phyloP scores from a whole-genome alignment of 108 stramenopile species.

The Skeletonema marinoi region DNA sequence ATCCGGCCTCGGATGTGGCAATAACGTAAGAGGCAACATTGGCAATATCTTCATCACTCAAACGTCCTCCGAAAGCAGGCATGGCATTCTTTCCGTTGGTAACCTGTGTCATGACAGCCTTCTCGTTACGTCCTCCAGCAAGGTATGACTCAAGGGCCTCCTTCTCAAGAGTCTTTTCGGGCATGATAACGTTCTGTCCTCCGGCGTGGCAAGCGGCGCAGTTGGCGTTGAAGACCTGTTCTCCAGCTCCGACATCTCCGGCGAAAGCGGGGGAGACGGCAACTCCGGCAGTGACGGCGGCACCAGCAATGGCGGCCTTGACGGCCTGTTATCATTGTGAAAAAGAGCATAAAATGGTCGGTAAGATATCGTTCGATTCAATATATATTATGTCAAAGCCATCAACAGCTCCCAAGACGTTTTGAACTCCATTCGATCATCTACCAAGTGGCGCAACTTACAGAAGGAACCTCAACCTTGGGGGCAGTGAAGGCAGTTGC shows the following conservation, averaged over 20 bases:
- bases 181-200: slow-evolving; percentile 95
- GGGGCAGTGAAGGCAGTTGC: slow-evolving; percentile 73
- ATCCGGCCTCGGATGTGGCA: slow-evolving; percentile 74
- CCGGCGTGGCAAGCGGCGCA: slow-evolving; percentile 95
- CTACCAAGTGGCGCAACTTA: slow-evolving; percentile 26
- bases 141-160: slow-evolving; percentile 90
- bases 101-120: slow-evolving; percentile 84
- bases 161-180: slow-evolving; percentile 94
- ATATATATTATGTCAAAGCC: background rate
- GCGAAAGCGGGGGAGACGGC: slow-evolving; percentile 80
- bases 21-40: slow-evolving; percentile 93
- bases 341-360: background rate
- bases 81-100: slow-evolving; percentile 97
- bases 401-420: background rate
- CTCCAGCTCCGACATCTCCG: slow-evolving; percentile 85
- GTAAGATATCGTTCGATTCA: background rate
- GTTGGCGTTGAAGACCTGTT: slow-evolving; percentile 92
- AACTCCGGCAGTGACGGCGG: slow-evolving; percentile 70
- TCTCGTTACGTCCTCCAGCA: slow-evolving; percentile 84
- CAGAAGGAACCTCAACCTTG: slow-evolving; percentile 48
- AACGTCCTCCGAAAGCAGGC: slow-evolving; percentile 96
- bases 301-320: slow-evolving; percentile 72
- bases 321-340: slow-evolving; percentile 19
- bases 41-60: slow-evolving; percentile 86
- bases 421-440: background rate